Base-by-base conservation (phyloP, 257 asterid species). In the Orobanche coerulescens region DNA sequence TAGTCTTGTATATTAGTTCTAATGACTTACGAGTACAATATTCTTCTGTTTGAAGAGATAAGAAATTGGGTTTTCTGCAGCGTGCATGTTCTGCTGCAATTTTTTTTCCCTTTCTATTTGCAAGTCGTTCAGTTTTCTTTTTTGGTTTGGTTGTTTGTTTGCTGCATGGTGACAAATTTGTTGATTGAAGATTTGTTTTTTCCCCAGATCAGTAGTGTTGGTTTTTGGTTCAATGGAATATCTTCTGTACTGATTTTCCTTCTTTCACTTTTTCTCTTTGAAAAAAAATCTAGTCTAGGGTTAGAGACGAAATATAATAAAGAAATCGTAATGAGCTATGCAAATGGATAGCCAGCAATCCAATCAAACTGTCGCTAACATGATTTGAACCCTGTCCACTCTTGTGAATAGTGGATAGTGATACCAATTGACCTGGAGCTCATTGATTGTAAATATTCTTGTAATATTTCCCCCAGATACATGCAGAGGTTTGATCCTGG, bases 401-500 rank as follows among this genome's bases (percentile, higher is more conserved):
- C n/a, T n/a, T n/a, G n/a, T n/a, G n/a, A n/a, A n/a, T n/a, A n/a
- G n/a, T n/a, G n/a, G n/a, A n/a, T n/a, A n/a, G n/a, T n/a, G n/a
- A n/a, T n/a, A n/a, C n/a, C n/a, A n/a, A n/a, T n/a, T n/a, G n/a
- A n/a, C n/a, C n/a, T n/a, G n/a, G n/a, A n/a, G n/a, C n/a, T n/a
- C n/a, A n/a, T n/a, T n/a, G n/a, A n/a, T n/a, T n/a, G n/a, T n/a
- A n/a, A n/a, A n/a, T n/a, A n/a, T n/a, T n/a, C n/a, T n/a, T n/a
- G n/a, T n/a, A 18, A 33, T 61, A 11, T 22, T 75, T 54, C 34
- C 65, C 62, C 53, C 70, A 94, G 99, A 68, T 94, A 87, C 84
- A 58, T 83, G 92, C 99, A 94, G 74, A 87, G 99, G 71, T 94
- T 94, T 76, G 97, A 94, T 73, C 99, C 97, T 48, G 97, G 94